phyloP scores from a whole-genome alignment of 108 stramenopile genomes.

The Cyclotella choctawhatcheeana region DNA sequence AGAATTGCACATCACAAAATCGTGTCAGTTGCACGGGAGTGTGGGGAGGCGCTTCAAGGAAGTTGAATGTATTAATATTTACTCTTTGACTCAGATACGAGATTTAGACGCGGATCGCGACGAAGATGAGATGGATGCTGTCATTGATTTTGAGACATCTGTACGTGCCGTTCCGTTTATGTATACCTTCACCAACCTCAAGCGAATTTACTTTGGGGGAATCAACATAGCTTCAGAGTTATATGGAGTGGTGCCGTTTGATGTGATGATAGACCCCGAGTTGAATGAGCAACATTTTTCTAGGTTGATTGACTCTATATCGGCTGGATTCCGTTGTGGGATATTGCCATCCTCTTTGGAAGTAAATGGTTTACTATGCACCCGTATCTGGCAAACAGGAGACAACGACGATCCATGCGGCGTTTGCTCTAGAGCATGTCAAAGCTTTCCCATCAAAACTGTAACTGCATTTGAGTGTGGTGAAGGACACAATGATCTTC shows the following conservation, averaged over 20 bases:
- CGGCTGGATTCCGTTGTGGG: neutral
- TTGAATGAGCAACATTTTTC: neutral
- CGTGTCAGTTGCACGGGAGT: neutral
- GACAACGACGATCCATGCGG: neutral
- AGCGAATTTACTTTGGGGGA: neutral
- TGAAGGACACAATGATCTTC: neutral
- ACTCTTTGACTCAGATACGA: neutral
- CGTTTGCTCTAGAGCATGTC: neutral
- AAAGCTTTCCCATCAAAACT: neutral
- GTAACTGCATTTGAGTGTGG: neutral
- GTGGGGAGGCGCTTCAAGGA: neutral
- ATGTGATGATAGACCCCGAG: neutral
- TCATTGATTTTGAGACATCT: constrained; percentile 3
- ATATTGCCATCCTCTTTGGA: neutral
- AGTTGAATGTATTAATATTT: too few species aligned
- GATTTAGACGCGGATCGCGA: neutral
- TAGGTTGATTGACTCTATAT: constrained; percentile 2
- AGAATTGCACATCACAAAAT: neutral
- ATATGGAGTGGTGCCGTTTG: neutral
- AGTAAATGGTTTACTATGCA: neutral
- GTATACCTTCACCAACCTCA: neutral
- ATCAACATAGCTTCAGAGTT: neutral
- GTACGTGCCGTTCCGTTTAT: neutral
- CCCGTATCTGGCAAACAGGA: neutral
- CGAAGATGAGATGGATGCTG: neutral